A percentile compares a stretch with the other conserved stretches of the same genome.
Conservation (phyloP, 1,139 yeast species). For the Suhomyces bokatorum region DNA sequence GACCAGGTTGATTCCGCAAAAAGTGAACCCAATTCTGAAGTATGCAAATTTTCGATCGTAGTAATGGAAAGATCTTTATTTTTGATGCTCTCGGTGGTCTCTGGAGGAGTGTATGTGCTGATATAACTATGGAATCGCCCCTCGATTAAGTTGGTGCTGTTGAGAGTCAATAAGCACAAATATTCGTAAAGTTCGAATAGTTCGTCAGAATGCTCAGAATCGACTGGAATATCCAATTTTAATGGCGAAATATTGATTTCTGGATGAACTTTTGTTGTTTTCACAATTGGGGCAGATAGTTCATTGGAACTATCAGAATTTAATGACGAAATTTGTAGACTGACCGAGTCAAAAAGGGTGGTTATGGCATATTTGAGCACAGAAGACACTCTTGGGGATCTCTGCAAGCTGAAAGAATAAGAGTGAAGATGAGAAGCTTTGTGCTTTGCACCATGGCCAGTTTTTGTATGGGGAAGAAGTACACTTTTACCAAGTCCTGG, state of each 20-base stretch:
- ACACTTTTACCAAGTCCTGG: slow-evolving; percentile 18
- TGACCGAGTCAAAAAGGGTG: neutral
- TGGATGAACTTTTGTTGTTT: neutral
- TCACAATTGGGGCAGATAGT: neutral
- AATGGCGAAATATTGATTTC: slow-evolving; percentile 5
- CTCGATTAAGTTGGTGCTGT: slow-evolving; percentile 18
- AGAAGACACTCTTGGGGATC: neutral
- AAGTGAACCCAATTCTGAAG: neutral
- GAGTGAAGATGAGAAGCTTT: slow-evolving; percentile 15
- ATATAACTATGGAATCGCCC: slow-evolving; percentile 16
- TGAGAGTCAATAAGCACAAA: slow-evolving; percentile 19
- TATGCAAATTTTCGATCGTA: neutral
- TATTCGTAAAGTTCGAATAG: slow-evolving; percentile 21
- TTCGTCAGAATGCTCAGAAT: slow-evolving; percentile 2
- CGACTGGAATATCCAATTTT: neutral
- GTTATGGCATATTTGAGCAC: neutral
- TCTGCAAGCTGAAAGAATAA: slow-evolving; percentile 2
- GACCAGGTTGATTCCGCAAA: neutral
- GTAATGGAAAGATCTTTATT: neutral
- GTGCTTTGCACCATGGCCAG: slow-evolving; percentile 25
- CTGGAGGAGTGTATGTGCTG: slow-evolving; percentile 13
- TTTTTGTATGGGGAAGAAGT: slow-evolving; percentile 18
- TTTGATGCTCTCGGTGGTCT: neutral
- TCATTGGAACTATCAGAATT: no score
- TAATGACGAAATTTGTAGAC: neutral